Percentiles rank a stretch among this genome's conserved stretches.
These are phyloP conservation scores for Magnolia changhungtana DNA, from an alignment of 164 flowering plant genomes.

Conservation along the genomic window DNA sequence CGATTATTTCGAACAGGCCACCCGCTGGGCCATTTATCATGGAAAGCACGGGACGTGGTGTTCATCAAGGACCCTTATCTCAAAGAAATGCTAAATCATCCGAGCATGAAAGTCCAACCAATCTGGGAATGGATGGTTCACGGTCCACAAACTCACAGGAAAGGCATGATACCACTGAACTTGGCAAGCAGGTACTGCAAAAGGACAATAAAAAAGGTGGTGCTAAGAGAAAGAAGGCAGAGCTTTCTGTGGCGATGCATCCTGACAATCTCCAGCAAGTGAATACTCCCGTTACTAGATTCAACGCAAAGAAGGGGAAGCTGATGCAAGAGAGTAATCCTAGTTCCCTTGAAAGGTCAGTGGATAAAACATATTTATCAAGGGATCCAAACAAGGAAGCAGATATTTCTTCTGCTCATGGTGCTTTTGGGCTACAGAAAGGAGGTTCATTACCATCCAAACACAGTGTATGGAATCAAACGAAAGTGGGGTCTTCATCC, in stretches of 20 bases:
- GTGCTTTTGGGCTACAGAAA: constrained; percentile 27
- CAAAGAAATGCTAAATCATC: constrained; percentile 53
- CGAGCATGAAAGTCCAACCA: constrained; percentile 78
- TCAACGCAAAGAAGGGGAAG: constrained; percentile 47
- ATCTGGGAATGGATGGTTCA: constrained; percentile 42
- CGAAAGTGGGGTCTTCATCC: constrained; percentile 25
- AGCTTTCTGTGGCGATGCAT: constrained; percentile 37
- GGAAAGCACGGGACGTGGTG: constrained; percentile 41
- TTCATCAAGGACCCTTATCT: constrained; percentile 55
- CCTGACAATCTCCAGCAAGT: constrained; percentile 38
- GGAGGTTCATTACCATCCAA: constrained; percentile 27
- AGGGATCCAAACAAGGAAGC: constrained; percentile 30
- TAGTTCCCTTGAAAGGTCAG: constrained; percentile 14
- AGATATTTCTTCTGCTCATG: constrained; percentile 33
- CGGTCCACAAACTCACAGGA: constrained; percentile 75
- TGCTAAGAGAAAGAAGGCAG: constrained; percentile 66
- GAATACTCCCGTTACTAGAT: constrained; percentile 30
- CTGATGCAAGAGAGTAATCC: constrained; percentile 27
- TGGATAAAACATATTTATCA: constrained; percentile 17
- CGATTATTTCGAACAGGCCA: constrained; percentile 42
- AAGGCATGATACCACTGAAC: constrained; percentile 35
- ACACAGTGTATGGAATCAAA: constrained; percentile 40
- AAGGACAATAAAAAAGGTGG: constrained; percentile 49
- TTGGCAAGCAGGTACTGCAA: constrained; percentile 39
- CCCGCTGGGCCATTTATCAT: constrained; percentile 49